These are phyloP conservation scores for Cordyceps farinosa DNA, from an alignment of 2,329 filamentous ascomycete species.

Conservation along the genomic window DNA sequence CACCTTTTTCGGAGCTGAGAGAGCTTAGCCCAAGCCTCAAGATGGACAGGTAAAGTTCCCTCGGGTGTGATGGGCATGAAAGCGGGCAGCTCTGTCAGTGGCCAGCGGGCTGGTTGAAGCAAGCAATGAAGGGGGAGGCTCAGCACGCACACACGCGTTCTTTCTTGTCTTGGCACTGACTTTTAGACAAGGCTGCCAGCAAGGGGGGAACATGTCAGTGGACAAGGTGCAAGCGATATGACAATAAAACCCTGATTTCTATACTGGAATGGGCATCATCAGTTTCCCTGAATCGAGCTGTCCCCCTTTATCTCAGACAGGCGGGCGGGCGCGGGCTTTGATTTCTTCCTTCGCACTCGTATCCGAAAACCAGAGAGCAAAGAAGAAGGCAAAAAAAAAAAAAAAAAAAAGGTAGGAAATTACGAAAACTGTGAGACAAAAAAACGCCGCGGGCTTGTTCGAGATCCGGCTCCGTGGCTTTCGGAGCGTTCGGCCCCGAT, in stretches of 20 bases:
- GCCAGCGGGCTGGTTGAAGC: background rate
- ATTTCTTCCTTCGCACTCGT: background rate
- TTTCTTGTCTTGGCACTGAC: conserved; percentile 8
- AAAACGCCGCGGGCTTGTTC: background rate
- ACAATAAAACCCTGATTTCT: background rate
- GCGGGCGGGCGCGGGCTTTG: too few species aligned
- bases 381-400: background rate
- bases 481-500: background rate
- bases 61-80: background rate
- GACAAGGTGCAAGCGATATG: too few species aligned
- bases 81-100: background rate
- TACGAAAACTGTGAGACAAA: background rate
- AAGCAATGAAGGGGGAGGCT: background rate
- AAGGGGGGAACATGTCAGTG: too few species aligned
- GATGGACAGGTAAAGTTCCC: background rate
- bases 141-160: background rate
- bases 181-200: background rate
- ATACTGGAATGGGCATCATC: background rate
- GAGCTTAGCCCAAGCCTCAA: background rate
- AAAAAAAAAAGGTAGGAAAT: too few species aligned
- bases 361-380: background rate
- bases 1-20: background rate
- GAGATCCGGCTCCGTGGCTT: conserved; percentile 5
- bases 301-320: too few species aligned
- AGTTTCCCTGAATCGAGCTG: too few species aligned